Percentiles rank a stretch among this genome's conserved stretches.
These are phyloP conservation scores for Graphiopsis chlorocephala DNA, from an alignment of 2,329 filamentous ascomycete genomes.

Conservation along the genomic window DNA sequence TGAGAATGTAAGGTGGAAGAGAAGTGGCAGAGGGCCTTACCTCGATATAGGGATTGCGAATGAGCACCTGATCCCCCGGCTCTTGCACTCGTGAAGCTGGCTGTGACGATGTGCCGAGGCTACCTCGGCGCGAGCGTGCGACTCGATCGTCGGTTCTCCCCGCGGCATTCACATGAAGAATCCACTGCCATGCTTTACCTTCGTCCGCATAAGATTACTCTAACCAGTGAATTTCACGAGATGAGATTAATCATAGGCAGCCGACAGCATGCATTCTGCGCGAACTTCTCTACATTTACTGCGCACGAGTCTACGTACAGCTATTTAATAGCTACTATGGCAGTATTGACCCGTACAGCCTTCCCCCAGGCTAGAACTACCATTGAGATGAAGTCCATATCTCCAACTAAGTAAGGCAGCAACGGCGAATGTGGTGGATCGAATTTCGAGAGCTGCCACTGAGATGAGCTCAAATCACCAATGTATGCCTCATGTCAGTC, in stretches of 20 bases:
- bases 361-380: too few relatives aligned
- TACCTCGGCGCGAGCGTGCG: neutral
- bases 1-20: neutral
- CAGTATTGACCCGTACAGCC: too few relatives aligned
- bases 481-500: too few relatives aligned
- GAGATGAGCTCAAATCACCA: too few relatives aligned
- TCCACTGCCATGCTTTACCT: neutral
- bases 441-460: too few relatives aligned
- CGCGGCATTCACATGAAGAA: slow-evolving; percentile 11
- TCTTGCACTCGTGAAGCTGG: slow-evolving; percentile 2
- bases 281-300: too few relatives aligned
- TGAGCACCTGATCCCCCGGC: slow-evolving; percentile 13
- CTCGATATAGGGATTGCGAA: slow-evolving; percentile 5
- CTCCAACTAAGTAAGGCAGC: too few relatives aligned
- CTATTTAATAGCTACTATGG: too few relatives aligned
- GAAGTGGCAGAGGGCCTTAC: neutral
- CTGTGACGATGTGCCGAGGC: slow-evolving; percentile 6
- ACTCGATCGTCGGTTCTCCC: neutral
- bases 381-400: too few relatives aligned
- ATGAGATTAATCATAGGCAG: neutral
- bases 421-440: too few relatives aligned
- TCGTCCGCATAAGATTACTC: neutral
- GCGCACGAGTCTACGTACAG: too few relatives aligned
- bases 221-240: neutral
- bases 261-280: neutral